Evolutionary conservation across 495 filamentous ascomycete species (phyloP).

Genomic region (Cetradonia linearis): DNA sequence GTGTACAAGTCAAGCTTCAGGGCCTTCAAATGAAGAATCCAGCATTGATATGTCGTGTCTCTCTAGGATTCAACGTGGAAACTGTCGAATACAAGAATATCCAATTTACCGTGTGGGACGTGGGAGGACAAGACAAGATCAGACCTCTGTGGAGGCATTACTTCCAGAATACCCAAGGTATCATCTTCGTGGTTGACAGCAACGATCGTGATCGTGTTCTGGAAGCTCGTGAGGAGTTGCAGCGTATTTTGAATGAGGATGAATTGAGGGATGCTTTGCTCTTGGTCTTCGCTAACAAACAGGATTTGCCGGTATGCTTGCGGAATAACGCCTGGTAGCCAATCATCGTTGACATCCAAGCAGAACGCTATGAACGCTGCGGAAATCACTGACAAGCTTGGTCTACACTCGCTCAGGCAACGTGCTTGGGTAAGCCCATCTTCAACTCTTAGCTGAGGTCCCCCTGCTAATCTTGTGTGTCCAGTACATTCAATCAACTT

Average conservation of each 20-base stretch:
- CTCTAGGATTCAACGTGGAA: constrained; percentile 95
- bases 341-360: constrained; percentile 16
- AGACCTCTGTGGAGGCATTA: constrained; percentile 97
- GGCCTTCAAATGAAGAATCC: constrained; percentile 62
- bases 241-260: constrained; percentile 99
- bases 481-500: constrained; percentile 99
- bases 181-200: constrained; percentile 99
- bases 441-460: not conserved
- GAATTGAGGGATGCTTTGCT: constrained; percentile 95
- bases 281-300: constrained; percentile 99
- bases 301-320: constrained; percentile 88
- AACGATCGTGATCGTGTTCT: constrained; percentile 99
- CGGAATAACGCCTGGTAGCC: not conserved
- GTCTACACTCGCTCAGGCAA: constrained; percentile 94
- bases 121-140: constrained; percentile 99
- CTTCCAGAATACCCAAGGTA: constrained; percentile 99
- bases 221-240: constrained; percentile 97
- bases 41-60: constrained; percentile 75
- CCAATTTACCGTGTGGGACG: constrained; percentile 99
- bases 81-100: constrained; percentile 99
- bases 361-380: constrained; percentile 99
- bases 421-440: constrained; percentile 82
- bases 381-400: constrained; percentile 99
- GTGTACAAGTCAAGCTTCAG: constrained; percentile 36
- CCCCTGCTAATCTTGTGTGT: constrained; percentile 22